Base-by-base conservation (phyloP, 2,329 filamentous ascomycete species). In the Xylariaceae sp. region DNA sequence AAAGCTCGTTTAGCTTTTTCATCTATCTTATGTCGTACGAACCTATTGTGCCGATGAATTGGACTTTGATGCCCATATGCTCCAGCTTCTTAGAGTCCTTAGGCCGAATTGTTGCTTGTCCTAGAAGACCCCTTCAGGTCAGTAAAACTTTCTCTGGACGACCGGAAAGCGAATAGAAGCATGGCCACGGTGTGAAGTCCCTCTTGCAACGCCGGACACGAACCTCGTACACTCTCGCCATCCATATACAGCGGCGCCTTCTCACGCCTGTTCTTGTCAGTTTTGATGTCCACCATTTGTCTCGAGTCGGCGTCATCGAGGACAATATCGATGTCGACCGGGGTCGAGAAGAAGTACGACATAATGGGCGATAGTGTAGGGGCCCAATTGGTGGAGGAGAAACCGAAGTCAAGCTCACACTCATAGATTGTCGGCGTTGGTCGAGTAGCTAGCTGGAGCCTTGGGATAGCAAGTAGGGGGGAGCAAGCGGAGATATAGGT, bases 41-140 rank as follows among this genome's bases (percentile, higher is more conserved):
- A 94, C 91, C 91, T 80, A 99, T 99, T 59, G 92, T 95, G 72
- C 94, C 94, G 67, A 99, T 97, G 78, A 99, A 99, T 73, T 99
- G 94, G 67, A 99, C 93, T 77, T 99, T 99, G 82, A 99, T 97
- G 66, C 94, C 94, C 9, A 92, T 97, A 75, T 99, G 94, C 75
- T 99, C 94, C 69, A 99, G 81, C 58, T 94, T 85, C 81, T 97
- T 97, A 70, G 94, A 94, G 81, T 99, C 94, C 76, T 99, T 99
- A 43, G 94, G 94, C 64, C 94, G 81, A 64, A 99, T 87, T 6
- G 94, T 99, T 57, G 99, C 92, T 89, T 89, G 67, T 93, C 94
- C 80, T 97, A 70, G 27, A 45, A 5, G 26, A n/a, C 26, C 13
- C 15, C 3, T 24, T 9, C 2, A 16, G 2, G 13, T 60, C 33